Percentiles rank a stretch among this genome's conserved stretches.
These are phyloP conservation scores for Blakeslea trispora DNA, from an alignment of 371 early-diverging fungal genomes.

Conservation along the genomic window DNA sequence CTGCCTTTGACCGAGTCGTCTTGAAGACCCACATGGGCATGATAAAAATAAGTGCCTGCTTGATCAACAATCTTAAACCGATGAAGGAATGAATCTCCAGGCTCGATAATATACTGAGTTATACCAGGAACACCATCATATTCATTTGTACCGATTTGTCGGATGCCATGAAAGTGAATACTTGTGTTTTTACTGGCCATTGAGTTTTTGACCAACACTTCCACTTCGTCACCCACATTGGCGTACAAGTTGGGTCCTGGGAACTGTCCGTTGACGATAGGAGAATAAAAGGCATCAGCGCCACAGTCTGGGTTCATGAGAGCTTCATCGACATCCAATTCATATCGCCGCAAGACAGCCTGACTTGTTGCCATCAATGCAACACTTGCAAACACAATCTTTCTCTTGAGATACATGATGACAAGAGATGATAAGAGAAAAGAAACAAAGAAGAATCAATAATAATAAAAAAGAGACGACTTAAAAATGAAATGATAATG, in stretches of 20 bases:
- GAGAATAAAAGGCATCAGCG: conserved; percentile 2
- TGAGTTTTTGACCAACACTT: conserved; percentile 44
- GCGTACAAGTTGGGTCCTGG: conserved; percentile 51
- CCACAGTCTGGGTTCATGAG: conserved; percentile 41
- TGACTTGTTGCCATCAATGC: conserved; percentile 4
- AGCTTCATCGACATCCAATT: conserved; percentile 10
- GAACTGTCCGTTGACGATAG: conserved; percentile 50
- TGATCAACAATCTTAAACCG: conserved; percentile 36
- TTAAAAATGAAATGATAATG: too few relatives aligned
- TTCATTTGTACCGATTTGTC: conserved; percentile 36
- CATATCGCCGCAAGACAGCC: conserved; percentile 15
- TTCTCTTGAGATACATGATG: not conserved
- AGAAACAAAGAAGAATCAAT: not conserved
- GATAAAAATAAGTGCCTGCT: conserved; percentile 50
- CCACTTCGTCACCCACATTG: conserved; percentile 40
- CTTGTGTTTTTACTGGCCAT: conserved; percentile 10
- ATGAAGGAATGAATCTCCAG: conserved; percentile 33
- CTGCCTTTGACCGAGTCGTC: conserved; percentile 41
- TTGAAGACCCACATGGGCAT: conserved; percentile 48
- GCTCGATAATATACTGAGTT: conserved; percentile 39
- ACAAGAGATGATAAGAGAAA: not conserved
- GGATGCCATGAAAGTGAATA: conserved; percentile 50
- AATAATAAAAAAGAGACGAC: too few relatives aligned
- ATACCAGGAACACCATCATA: conserved; percentile 50
- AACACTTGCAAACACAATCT: not conserved